A percentile compares a stretch with the other conserved stretches of the same genome.
phyloP scores from a whole-genome alignment of 2,329 filamentous ascomycete species.

The Waltergamsia citrina region DNA sequence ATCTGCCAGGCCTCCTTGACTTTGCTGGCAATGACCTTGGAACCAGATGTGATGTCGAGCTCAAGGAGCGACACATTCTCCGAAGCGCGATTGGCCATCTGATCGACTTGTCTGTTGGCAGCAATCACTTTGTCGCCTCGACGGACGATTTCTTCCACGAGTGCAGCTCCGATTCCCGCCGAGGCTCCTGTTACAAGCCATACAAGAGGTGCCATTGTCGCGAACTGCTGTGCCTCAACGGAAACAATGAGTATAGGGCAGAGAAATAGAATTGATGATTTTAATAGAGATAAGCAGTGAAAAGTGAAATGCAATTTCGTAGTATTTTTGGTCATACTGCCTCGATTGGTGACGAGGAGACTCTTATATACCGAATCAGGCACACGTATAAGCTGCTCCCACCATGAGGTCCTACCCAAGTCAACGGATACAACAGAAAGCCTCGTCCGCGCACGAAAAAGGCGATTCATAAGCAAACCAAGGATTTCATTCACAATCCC shows the following conservation, averaged over 20 bases:
- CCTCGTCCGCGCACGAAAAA: constrained; percentile 2
- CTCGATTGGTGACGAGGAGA: not conserved
- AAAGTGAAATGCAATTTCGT: not conserved
- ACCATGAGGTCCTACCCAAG: not conserved
- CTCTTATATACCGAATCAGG: not conserved
- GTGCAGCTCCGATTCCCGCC: constrained; percentile 18
- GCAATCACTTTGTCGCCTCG: constrained; percentile 21
- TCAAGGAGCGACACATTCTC: constrained; percentile 15
- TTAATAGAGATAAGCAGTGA: not conserved
- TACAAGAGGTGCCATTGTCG: constrained; percentile 16
- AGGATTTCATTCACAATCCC: not conserved
- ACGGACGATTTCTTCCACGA: constrained; percentile 13
- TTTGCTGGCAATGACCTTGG: constrained; percentile 8
- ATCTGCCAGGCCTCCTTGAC: constrained; percentile 16
- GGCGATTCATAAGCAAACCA: not conserved
- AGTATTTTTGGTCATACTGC: not conserved
- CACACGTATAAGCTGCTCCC: not conserved
- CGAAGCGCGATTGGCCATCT: constrained; percentile 14
- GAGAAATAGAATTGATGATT: not conserved
- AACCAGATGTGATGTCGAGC: constrained; percentile 16
- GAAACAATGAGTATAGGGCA: not conserved
- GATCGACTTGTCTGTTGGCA: constrained; percentile 14
- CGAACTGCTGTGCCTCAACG: not conserved
- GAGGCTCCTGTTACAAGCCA: constrained; percentile 23
- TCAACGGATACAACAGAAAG: not conserved